Evolutionary conservation across 108 stramenopile species (phyloP), one percentile per base, ranked within the genome.

Genomic region (Asterionellopsis glacialis): DNA sequence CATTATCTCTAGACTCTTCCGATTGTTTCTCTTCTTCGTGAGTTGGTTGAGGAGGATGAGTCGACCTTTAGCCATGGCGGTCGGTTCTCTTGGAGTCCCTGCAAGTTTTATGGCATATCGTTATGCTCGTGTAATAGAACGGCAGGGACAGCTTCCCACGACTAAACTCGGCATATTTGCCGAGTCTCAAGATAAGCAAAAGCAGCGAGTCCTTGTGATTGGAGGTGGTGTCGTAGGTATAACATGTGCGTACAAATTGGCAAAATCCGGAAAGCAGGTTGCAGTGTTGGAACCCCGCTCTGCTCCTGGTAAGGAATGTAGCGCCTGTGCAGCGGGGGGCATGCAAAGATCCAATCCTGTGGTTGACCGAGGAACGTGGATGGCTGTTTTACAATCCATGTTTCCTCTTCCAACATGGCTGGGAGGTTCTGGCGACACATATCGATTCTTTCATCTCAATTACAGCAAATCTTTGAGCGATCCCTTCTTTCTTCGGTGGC

Each of bases 281-380:
- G 58, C 38, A 9, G 25, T 74, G 16, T 40, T 74, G 12, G 73
- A 74, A 27, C 51, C 59, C 4, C 41, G 51, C 0, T 11, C 16
- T 24, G 24, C 15, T 40, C 63, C 73, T 26, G 73, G 68, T 2
- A 40, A 64, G 51, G 73, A 74, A 68, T 67, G 66, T 53, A 73
- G 72, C 57, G 67, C 66, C 38, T 62, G 60, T 41, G 67, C 66
- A 21, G 70, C 70, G 3, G 70, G 70, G 0, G 73, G 73, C 24
- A 74, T 74, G 73, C 73, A 74, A 47, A 15, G 63, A 38, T 64
- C 63, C n/a, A 74, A 74, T 52, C 73, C 73, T 15, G 51, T 51
- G 0, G 73, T 74, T 14, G 73, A 74, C 21, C 16, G 43, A 18
- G 63, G 56, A 27, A 59, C 68, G 12, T 74, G 73, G 73, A 45